These are phyloP conservation scores for Yarrowia sp. DNA, from an alignment of 805 yeast genomes.

Conservation along the genomic window DNA sequence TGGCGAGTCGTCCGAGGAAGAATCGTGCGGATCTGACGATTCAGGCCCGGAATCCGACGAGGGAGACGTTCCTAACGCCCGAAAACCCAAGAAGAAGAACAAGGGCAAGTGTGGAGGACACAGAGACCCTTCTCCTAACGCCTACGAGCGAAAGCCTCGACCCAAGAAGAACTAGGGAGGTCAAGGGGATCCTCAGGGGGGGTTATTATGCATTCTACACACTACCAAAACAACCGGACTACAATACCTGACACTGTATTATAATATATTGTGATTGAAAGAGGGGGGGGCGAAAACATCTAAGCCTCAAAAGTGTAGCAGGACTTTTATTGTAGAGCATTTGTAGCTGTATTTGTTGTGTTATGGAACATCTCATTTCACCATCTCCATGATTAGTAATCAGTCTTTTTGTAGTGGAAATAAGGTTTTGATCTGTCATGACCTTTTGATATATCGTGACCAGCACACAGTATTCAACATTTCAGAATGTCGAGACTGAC, in stretches of 20 bases:
- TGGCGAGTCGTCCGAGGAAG: slow-evolving; percentile 51
- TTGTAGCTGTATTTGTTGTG: too few relatives aligned
- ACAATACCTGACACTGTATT: too few relatives aligned
- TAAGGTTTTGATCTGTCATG: slow-evolving; percentile 16
- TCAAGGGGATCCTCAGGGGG: too few relatives aligned
- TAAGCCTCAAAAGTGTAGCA: too few relatives aligned
- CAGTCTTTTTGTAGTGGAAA: too few relatives aligned
- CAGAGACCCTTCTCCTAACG: slow-evolving; percentile 67
- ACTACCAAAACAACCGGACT: too few relatives aligned
- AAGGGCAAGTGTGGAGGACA: slow-evolving; percentile 44
- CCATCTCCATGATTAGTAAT: too few relatives aligned
- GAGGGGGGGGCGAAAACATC: too few relatives aligned
- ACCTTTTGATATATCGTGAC: not conserved
- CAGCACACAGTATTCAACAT: not conserved
- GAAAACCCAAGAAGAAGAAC: slow-evolving; percentile 40
- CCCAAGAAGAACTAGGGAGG: slow-evolving; percentile 29
- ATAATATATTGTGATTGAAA: too few relatives aligned
- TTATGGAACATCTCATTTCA: too few relatives aligned
- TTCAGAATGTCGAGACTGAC: slow-evolving; percentile 29
- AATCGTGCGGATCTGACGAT: slow-evolving; percentile 48
- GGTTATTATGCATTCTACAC: too few relatives aligned
- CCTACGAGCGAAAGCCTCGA: slow-evolving; percentile 84
- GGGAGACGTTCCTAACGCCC: slow-evolving; percentile 41
- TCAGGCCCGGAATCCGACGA: slow-evolving; percentile 49
- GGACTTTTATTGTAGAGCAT: too few relatives aligned